phyloP scores from a whole-genome alignment of 139 green algal genomes.

The Dunaliella sp. region DNA sequence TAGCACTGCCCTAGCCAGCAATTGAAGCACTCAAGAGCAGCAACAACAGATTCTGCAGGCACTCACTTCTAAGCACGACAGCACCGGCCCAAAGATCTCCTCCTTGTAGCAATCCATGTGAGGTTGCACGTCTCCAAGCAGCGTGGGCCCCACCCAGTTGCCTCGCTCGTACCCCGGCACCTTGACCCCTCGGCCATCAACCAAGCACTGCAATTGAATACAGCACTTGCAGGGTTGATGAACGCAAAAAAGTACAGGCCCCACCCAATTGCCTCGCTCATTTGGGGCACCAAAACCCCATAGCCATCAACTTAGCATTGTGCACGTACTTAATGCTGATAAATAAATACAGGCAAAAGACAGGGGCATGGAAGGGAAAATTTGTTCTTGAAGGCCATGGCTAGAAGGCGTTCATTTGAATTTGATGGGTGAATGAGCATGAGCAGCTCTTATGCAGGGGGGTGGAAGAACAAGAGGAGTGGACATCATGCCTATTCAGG shows the following conservation, averaged over 20 bases:
- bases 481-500: background rate
- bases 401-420: too few species aligned
- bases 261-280: too few species aligned
- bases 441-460: background rate
- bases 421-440: too few species aligned
- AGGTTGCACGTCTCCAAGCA: constrained; percentile 75
- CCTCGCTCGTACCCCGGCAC: constrained; percentile 67
- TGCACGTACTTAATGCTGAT: too few species aligned
- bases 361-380: background rate
- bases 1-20: too few species aligned
- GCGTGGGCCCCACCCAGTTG: constrained; percentile 93
- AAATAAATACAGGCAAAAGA: too few species aligned
- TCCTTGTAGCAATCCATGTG: constrained; percentile 88
- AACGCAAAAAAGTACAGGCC: background rate
- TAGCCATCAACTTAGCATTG: too few species aligned
- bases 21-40: too few species aligned
- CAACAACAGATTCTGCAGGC: background rate
- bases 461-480: background rate
- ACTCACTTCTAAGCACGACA: constrained; percentile 78
- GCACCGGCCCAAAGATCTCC: constrained; percentile 95
- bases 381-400: too few species aligned
- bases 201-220: constrained; percentile 52
- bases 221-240: constrained; percentile 42
- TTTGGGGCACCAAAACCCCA: too few species aligned
- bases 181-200: constrained; percentile 75